phyloP scores from a whole-genome alignment of 495 filamentous ascomycete genomes.

The Evansstolkia leycettana region DNA sequence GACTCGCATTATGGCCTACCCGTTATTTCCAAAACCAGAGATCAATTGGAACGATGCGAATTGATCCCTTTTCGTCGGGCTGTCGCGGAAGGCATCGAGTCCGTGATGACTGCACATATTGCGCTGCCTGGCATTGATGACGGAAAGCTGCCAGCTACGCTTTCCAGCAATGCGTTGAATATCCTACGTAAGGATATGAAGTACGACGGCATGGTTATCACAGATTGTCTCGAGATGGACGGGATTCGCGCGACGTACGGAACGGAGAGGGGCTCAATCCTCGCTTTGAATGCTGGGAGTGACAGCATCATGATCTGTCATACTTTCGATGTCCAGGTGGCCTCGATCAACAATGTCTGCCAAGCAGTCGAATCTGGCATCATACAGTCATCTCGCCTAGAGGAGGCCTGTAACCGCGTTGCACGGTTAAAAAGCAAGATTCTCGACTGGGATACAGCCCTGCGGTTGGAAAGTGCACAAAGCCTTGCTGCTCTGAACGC shows the following conservation, averaged over 20 bases:
- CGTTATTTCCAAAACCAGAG: conserved; percentile 23
- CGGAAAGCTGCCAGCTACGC: conserved; percentile 21
- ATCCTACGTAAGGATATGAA: conserved; percentile 30
- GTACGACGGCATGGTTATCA: conserved; percentile 28
- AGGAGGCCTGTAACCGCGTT: conserved; percentile 26
- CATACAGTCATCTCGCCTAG: conserved; percentile 17
- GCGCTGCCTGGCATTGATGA: conserved; percentile 23
- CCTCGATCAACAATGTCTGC: conserved; percentile 26
- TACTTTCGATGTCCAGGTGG: conserved; percentile 33
- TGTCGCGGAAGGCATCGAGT: conserved; percentile 28
- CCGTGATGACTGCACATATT: conserved; percentile 34
- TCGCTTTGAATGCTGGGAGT: conserved; percentile 34
- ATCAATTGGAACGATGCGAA: conserved; percentile 27
- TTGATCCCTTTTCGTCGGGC: conserved; percentile 30
- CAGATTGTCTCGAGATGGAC: conserved; percentile 33
- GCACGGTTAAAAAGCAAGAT: conserved; percentile 22
- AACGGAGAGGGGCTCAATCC: conserved; percentile 32
- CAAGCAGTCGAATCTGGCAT: conserved; percentile 27
- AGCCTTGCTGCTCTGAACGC: conserved; percentile 13
- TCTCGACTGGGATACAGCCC: conserved; percentile 16
- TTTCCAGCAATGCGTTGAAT: conserved; percentile 21
- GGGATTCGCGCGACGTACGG: conserved; percentile 35
- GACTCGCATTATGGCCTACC: conserved; percentile 34
- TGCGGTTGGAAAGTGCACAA: conserved; percentile 7
- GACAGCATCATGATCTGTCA: conserved; percentile 41